Evolutionary conservation across 2,329 filamentous ascomycete species (phyloP).

Genomic region (Hyphodiscus sp.): DNA sequence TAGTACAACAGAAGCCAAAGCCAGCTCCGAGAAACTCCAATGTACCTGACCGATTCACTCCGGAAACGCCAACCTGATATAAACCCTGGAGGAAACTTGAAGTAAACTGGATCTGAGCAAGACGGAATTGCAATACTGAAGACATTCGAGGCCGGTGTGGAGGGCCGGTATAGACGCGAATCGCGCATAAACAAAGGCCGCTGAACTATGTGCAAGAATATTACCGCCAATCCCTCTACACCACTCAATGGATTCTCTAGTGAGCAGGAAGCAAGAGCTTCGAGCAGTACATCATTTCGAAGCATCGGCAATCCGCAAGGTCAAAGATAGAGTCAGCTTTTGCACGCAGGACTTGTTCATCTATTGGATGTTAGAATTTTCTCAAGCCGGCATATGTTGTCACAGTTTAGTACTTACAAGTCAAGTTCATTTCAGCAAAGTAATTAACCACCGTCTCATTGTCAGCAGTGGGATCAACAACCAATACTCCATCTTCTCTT

Average conservation of each 20-base stretch:
- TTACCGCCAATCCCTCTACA: too few relatives aligned
- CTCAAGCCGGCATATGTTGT: too few relatives aligned
- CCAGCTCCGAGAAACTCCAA: not conserved
- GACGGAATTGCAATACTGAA: too few relatives aligned
- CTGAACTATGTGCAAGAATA: too few relatives aligned
- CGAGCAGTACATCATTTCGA: constrained; percentile 45
- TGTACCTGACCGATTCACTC: too few relatives aligned
- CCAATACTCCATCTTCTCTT: constrained; percentile 40
- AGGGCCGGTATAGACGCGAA: too few relatives aligned
- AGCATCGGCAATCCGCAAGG: constrained; percentile 38
- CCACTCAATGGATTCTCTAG: not conserved
- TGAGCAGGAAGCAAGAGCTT: constrained; percentile 35
- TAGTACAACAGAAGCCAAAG: too few relatives aligned
- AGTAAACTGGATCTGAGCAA: too few relatives aligned
- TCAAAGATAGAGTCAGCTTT: constrained; percentile 26
- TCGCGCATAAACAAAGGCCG: too few relatives aligned
- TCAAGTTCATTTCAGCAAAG: constrained; percentile 50
- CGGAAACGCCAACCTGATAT: too few relatives aligned
- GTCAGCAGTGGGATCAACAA: constrained; percentile 32
- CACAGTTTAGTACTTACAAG: constrained; percentile 41
- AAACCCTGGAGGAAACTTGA: too few relatives aligned
- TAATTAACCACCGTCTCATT: constrained; percentile 41
- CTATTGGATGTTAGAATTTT: constrained; percentile 15
- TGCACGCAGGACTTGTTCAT: constrained; percentile 26
- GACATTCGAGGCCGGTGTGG: too few relatives aligned